Percentiles rank a stretch among this genome's conserved stretches.
Evolutionary conservation across 768 basidiomycete species (phyloP).

Genomic region (Agrocybe praecox): DNA sequence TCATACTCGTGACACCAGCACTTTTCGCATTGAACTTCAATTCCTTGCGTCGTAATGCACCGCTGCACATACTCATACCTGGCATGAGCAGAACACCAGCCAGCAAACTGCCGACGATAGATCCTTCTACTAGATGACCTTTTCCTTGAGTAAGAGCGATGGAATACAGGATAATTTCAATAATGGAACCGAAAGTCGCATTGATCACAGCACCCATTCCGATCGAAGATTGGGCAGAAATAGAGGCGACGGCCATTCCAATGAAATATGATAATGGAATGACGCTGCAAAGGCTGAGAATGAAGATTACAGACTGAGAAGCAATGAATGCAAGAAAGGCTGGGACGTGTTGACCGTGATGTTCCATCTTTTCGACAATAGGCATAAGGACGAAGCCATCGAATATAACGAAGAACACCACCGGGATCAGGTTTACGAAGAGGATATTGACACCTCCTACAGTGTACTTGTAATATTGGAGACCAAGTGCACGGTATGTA

Average conservation of each 20-base stretch:
- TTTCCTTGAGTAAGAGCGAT: conserved; percentile 91
- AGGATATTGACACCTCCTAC: conserved; percentile 98
- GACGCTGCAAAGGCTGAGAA: conserved; percentile 84
- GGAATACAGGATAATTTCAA: conserved; percentile 92
- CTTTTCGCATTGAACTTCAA: conserved; percentile 99
- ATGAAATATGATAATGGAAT: conserved; percentile 99
- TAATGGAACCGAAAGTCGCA: conserved; percentile 97
- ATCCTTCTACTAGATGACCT: conserved; percentile 94
- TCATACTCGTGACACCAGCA: conserved; percentile 98
- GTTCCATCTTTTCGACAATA: conserved; percentile 61
- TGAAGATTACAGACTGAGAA: conserved; percentile 78
- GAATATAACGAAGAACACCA: conserved; percentile 96
- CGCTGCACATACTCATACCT: conserved; percentile 92
- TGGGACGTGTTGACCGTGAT: conserved; percentile 58
- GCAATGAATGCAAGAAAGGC: conserved; percentile 69
- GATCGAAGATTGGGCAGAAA: conserved; percentile 97
- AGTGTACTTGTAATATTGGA: conserved; percentile 98
- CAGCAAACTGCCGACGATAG: conserved; percentile 91
- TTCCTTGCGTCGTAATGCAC: conserved; percentile 88
- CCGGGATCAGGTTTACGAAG: conserved; percentile 91
- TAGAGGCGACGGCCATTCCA: conserved; percentile 99
- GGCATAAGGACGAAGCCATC: conserved; percentile 85
- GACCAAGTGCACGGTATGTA: conserved; percentile 88
- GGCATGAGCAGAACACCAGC: conserved; percentile 98
- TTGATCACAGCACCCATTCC: conserved; percentile 99